Evolutionary conservation across 345 rosid species (phyloP).

Genomic region (Punica granatum): DNA sequence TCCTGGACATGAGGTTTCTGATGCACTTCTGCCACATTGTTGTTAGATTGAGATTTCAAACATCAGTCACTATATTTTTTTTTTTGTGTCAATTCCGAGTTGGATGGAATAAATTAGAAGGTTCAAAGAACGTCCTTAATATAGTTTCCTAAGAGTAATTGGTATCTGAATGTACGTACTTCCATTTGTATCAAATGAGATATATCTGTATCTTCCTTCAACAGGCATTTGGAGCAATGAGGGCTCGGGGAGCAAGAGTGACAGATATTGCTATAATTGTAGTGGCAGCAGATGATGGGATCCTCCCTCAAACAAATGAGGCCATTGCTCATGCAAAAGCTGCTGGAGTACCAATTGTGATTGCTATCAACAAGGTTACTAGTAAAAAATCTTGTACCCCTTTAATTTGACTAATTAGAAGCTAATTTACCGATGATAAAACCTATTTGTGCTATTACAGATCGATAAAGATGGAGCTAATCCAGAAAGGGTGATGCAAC

Average conservation of each 20-base stretch:
- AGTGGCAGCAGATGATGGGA: slow-evolving; percentile 98
- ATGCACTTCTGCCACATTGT: not conserved
- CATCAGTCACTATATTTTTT: not conserved
- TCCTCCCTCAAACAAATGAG: slow-evolving; percentile 96
- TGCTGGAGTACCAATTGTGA: slow-evolving; percentile 88
- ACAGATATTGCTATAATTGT: slow-evolving; percentile 94
- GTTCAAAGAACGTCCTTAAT: not conserved
- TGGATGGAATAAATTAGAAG: not conserved
- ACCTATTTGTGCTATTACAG: slow-evolving; percentile 19
- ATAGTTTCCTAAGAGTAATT: not conserved
- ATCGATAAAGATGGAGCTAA: slow-evolving; percentile 97
- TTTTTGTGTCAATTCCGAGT: not conserved
- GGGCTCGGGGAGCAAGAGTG: slow-evolving; percentile 98
- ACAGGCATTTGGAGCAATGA: slow-evolving; percentile 99
- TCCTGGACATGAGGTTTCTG: slow-evolving; percentile 91
- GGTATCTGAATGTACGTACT: not conserved
- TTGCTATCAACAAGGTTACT: slow-evolving; percentile 84
- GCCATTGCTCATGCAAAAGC: slow-evolving; percentile 99
- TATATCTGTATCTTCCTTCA: not conserved
- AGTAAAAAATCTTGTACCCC: not conserved
- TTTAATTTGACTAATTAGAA: not conserved
- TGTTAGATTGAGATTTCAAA: not conserved
- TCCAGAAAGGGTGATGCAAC: slow-evolving; percentile 96
- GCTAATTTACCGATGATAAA: not conserved
- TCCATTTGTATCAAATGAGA: not conserved